These are phyloP conservation scores for Phytopythium oedochilum DNA, from an alignment of 352 stramenopile genomes.

Conservation along the genomic window DNA sequence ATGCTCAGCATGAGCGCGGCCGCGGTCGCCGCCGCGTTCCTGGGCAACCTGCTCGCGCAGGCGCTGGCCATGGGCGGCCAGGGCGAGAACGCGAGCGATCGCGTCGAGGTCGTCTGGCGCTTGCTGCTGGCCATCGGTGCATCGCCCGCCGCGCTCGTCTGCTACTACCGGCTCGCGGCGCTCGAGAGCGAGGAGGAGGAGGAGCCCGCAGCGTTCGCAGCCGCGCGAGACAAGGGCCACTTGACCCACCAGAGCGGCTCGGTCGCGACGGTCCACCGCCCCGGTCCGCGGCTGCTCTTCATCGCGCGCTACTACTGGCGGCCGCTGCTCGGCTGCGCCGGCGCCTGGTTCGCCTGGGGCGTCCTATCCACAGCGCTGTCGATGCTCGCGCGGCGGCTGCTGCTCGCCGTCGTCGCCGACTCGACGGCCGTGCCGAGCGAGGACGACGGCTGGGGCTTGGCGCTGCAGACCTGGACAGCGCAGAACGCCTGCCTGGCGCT, in stretches of 20 bases:
- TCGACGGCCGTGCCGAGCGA: slow-evolving; percentile 18
- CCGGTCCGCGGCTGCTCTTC: slow-evolving; percentile 16
- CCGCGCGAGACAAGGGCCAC: slow-evolving; percentile 14
- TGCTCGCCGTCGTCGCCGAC: slow-evolving; percentile 56
- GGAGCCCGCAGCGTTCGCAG: slow-evolving; percentile 44
- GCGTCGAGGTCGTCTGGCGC: slow-evolving; percentile 64
- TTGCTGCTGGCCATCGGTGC: slow-evolving; percentile 59
- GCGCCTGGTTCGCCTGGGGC: slow-evolving; percentile 85
- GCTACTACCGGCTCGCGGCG: slow-evolving; percentile 55
- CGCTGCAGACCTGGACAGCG: slow-evolving; percentile 45
- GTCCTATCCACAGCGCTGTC: slow-evolving; percentile 82
- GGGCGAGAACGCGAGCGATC: slow-evolving; percentile 25
- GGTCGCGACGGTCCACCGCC: background rate
- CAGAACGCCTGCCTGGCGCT: slow-evolving; percentile 59
- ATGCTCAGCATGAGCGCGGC: background rate
- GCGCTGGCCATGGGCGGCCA: slow-evolving; percentile 30
- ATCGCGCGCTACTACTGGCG: slow-evolving; percentile 47
- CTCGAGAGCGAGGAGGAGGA: background rate
- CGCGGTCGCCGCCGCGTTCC: background rate
- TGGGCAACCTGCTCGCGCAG: slow-evolving; percentile 53
- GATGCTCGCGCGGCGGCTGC: slow-evolving; percentile 66
- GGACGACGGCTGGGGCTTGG: slow-evolving; percentile 8
- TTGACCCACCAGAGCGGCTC: slow-evolving; percentile 1
- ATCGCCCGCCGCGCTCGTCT: slow-evolving; percentile 51
- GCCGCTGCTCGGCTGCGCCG: slow-evolving; percentile 56